Evolutionary conservation across 305 asterid genomes (phyloP).

Genomic region (Rubia tinctorum): DNA sequence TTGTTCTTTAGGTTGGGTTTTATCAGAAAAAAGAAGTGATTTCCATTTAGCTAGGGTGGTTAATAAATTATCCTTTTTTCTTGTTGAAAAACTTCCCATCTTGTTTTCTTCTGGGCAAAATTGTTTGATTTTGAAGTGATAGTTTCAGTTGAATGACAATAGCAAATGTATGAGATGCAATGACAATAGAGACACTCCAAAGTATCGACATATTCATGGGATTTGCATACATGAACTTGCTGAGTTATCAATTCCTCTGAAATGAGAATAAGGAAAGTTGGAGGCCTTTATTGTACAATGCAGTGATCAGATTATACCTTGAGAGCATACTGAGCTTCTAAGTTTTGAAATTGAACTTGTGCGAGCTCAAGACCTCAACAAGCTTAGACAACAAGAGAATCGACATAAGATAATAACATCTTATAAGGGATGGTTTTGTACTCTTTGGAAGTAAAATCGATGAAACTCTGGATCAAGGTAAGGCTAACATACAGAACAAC

Average conservation of each 20-base stretch:
- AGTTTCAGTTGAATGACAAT: too few species aligned
- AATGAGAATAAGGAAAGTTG: constrained; percentile 45
- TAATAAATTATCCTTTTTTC: too few species aligned
- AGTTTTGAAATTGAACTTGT: constrained; percentile 53
- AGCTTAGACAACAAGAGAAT: constrained; percentile 40
- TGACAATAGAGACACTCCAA: constrained; percentile 43
- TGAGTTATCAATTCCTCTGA: constrained; percentile 55
- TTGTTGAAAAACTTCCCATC: too few species aligned
- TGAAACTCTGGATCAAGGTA: too few species aligned
- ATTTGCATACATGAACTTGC: constrained; percentile 39
- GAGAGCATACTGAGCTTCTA: constrained; percentile 61
- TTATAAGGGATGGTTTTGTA: constrained; percentile 7
- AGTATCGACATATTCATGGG: neutral
- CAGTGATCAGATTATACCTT: constrained; percentile 43
- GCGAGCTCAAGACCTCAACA: constrained; percentile 49
- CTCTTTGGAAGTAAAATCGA: too few species aligned
- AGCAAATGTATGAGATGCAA: constrained; percentile 49
- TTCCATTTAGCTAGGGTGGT: too few species aligned
- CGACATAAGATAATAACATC: constrained; percentile 39
- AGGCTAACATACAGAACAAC: too few species aligned
- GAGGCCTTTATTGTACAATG: constrained; percentile 55
- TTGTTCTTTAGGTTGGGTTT: too few species aligned
- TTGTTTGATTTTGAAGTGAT: too few species aligned
- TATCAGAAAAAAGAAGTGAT: too few species aligned
- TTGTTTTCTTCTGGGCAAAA: too few species aligned